phyloP scores from a whole-genome alignment of 495 filamentous ascomycete species.

The Bacidia rubella region DNA sequence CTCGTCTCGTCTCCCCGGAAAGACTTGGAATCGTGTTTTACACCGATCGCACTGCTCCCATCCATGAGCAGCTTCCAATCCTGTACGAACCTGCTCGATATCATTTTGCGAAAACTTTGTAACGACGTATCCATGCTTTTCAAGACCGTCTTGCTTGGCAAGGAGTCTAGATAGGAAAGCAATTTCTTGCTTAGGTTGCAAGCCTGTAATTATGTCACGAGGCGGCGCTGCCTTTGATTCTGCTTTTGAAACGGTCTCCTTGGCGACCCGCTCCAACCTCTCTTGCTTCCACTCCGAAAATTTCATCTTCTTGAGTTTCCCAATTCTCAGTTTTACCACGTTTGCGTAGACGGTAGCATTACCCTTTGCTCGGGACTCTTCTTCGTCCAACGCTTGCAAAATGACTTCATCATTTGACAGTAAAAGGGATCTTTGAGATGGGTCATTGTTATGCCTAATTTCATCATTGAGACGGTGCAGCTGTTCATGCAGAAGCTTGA shows the following conservation, averaged over 20 bases:
- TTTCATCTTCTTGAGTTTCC: conserved; percentile 57
- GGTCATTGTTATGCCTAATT: conserved; percentile 34
- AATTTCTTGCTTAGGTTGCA: conserved; percentile 55
- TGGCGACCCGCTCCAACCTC: conserved; percentile 28
- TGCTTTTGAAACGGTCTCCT: conserved; percentile 8
- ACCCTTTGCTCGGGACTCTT: conserved; percentile 59
- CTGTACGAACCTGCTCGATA: conserved; percentile 46
- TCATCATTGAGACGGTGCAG: conserved; percentile 56
- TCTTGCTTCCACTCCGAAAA: conserved; percentile 49
- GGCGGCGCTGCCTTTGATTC: conserved; percentile 8
- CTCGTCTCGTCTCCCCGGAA: conserved; percentile 64
- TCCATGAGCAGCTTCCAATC: conserved; percentile 49
- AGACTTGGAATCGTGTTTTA: conserved; percentile 74
- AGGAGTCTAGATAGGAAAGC: conserved; percentile 43
- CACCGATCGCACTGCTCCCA: conserved; percentile 89
- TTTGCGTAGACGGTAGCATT: conserved; percentile 61
- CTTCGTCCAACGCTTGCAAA: conserved; percentile 66
- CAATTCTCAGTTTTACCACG: conserved; percentile 65
- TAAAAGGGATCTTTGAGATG: conserved; percentile 42
- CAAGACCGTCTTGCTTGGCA: conserved; percentile 45
- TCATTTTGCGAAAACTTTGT: conserved; percentile 45
- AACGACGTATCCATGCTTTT: conserved; percentile 61
- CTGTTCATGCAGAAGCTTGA: conserved; percentile 62
- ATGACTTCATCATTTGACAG: conserved; percentile 60
- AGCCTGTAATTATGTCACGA: conserved; percentile 46